Evolutionary conservation across 768 basidiomycete genomes (phyloP).

Genomic region (Collybiopsis luxurians): DNA sequence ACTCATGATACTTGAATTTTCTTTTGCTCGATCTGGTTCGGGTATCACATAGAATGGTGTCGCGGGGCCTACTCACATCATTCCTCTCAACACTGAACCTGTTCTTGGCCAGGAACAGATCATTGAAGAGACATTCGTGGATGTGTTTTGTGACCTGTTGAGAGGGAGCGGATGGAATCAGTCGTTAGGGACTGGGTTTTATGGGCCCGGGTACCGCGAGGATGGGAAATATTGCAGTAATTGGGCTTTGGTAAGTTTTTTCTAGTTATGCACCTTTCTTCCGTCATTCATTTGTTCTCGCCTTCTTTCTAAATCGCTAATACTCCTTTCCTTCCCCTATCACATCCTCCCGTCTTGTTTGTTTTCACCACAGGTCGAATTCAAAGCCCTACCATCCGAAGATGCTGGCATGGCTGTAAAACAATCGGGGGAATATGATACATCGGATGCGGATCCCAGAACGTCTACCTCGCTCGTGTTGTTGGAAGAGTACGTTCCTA

Average conservation of each 20-base stretch:
- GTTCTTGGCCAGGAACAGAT: constrained; percentile 75
- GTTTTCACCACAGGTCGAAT: constrained; percentile 63
- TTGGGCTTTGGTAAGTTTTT: constrained; percentile 80
- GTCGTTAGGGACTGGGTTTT: not conserved
- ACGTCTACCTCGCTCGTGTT: constrained; percentile 69
- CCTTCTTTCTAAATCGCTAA: not conserved
- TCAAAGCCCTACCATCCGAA: constrained; percentile 58
- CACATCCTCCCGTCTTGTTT: too few species aligned
- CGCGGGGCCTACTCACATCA: too few species aligned
- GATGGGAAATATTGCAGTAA: constrained; percentile 81
- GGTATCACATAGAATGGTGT: too few species aligned
- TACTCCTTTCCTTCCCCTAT: too few species aligned
- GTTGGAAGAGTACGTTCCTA: constrained; percentile 93
- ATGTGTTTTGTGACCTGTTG: constrained; percentile 79
- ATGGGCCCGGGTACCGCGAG: constrained; percentile 19
- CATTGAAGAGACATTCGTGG: constrained; percentile 88
- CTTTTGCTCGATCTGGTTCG: constrained; percentile 83
- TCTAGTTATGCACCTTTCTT: too few species aligned
- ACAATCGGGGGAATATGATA: not conserved
- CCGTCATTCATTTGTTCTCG: not conserved
- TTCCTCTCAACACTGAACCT: too few species aligned
- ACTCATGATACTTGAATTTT: not conserved
- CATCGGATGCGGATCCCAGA: constrained; percentile 57
- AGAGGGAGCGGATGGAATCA: constrained; percentile 79
- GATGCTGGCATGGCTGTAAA: not conserved